Evolutionary conservation across 305 asterid genomes (phyloP).

Genomic region (Fraxinus angustifolia): DNA sequence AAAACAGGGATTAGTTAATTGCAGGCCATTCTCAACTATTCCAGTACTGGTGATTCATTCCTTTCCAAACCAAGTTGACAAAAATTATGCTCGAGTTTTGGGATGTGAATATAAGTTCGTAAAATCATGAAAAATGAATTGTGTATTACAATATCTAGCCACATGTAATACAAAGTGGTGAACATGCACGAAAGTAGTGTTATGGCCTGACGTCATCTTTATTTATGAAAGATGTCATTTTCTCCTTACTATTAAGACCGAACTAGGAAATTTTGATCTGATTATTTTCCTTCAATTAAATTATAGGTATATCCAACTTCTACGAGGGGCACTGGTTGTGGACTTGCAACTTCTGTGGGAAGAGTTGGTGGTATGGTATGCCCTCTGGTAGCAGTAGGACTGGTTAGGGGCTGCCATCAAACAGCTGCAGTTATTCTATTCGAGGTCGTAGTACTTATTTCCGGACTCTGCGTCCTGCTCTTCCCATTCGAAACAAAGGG

Average conservation of each 20-base stretch:
- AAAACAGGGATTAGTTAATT: too few relatives aligned
- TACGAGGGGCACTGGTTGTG: constrained; percentile 46
- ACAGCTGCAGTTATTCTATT: constrained; percentile 42
- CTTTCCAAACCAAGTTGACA: background rate
- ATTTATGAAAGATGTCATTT: background rate
- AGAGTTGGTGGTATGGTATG: constrained; percentile 64
- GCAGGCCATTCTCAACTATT: too few relatives aligned
- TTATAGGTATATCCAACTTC: constrained; percentile 58
- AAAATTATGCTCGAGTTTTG: background rate
- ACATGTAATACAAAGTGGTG: background rate
- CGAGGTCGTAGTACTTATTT: constrained; percentile 26
- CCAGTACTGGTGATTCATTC: too few relatives aligned
- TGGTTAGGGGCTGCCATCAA: constrained; percentile 57
- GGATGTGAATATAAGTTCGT: background rate
- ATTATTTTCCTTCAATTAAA: background rate
- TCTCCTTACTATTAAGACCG: background rate
- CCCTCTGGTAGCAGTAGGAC: constrained; percentile 61
- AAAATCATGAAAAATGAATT: background rate
- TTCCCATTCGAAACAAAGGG: constrained; percentile 57
- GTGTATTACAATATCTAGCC: background rate
- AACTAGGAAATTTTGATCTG: background rate
- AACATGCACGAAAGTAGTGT: background rate
- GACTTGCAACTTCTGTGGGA: constrained; percentile 49
- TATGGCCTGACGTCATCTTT: background rate
- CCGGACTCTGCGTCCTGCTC: constrained; percentile 36